Base-by-base conservation (phyloP, 768 basidiomycete species). In the Russula foetens region DNA sequence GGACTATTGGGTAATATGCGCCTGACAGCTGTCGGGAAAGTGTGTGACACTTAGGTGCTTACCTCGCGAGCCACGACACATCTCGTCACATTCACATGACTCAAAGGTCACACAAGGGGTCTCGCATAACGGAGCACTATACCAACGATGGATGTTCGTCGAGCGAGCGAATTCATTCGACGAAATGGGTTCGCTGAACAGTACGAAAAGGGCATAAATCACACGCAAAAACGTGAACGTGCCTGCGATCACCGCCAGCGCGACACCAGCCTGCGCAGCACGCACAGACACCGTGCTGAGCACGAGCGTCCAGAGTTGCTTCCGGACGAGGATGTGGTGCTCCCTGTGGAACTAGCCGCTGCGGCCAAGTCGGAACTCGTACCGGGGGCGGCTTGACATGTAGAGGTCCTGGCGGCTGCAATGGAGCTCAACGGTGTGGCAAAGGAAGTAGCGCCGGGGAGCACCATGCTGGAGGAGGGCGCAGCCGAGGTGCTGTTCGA, bases 201-300 rank as follows among this genome's bases (percentile, higher is more conserved):
- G 8, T 39, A 48, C 23, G 24, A 51, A 52, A 23, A 23, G 11
- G 17, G 23, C 14, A 23, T 38, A 4, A 33, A 21, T 64, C 44
- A 66, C 35, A 59, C 41, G 9, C n/a, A 58, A 19, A 23, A 64
- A 43, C n/a, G 56, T 60, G 44, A 66, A 58, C 11, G 56, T 47
- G 38, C 41, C 47, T 5, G 64, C 64, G 26, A 64, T 41, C 17
- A 58, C 43, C 5, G 59, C 48, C 19, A 66, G 59, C 2, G 65
- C 59, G 7, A 56, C 43, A n/a, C 58, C 53, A 1, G 55, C 63
- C 24, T 49, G 51, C 11, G 53, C 51, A 0, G 59, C 56, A 39
- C 41, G 46, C 24, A 56, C 17, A 28, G 63, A 53, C n/a, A 44
- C 24, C n/a, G 35, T 52, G 9, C 54, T 58, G 31, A 59, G 28